Conservation (phyloP, 345 rosid genomes). For the Jatropha curcas region DNA sequence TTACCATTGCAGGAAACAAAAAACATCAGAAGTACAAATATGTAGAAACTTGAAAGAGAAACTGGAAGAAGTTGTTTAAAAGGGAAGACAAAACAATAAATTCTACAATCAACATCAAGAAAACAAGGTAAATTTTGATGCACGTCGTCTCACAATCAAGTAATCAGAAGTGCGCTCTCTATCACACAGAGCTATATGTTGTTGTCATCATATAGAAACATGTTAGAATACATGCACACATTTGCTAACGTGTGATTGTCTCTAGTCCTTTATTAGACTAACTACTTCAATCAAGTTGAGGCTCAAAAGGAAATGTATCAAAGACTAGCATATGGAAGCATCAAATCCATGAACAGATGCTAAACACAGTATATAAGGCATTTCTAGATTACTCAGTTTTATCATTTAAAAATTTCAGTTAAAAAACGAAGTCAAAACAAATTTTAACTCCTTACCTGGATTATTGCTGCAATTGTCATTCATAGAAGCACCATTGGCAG, state of each 20-base stretch:
- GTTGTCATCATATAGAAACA: background rate
- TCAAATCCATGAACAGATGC: background rate
- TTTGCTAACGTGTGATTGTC: background rate
- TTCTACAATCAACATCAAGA: background rate
- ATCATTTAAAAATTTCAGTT: background rate
- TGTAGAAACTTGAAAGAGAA: background rate
- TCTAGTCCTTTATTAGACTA: background rate
- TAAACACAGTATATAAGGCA: background rate
- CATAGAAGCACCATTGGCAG: conserved; percentile 14
- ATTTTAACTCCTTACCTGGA: conserved; percentile 17
- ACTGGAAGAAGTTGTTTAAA: background rate
- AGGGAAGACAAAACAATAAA: background rate
- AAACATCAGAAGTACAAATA: background rate
- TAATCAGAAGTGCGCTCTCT: background rate
- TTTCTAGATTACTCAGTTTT: background rate
- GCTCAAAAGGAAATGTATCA: too few species aligned
- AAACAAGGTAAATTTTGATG: background rate
- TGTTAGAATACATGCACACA: background rate
- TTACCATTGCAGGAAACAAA: background rate
- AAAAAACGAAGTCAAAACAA: background rate
- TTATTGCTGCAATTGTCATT: conserved; percentile 7
- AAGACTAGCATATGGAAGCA: background rate
- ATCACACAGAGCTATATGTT: background rate
- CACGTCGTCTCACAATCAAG: too few species aligned
- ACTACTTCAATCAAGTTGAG: background rate